Percentiles rank a stretch among this genome's conserved stretches.
phyloP scores from a whole-genome alignment of 257 asterid species.

The Scutellaria barbata region DNA sequence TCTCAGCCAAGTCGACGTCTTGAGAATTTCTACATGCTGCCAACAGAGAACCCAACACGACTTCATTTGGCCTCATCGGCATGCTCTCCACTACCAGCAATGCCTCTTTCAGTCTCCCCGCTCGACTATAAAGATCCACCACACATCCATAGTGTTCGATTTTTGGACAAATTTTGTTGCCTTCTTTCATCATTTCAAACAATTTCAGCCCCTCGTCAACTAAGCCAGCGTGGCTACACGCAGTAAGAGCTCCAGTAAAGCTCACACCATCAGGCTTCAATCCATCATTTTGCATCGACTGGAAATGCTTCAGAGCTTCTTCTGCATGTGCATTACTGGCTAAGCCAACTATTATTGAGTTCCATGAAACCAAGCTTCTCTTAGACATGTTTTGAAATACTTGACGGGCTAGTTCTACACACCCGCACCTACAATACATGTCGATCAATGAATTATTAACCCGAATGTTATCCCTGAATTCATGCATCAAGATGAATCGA shows the following conservation, averaged over 20 bases:
- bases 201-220: slow-evolving; percentile 55
- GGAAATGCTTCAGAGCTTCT: slow-evolving; percentile 57
- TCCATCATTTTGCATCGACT: slow-evolving; percentile 52
- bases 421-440: slow-evolving; percentile 82
- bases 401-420: slow-evolving; percentile 61
- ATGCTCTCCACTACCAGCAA: slow-evolving; percentile 50
- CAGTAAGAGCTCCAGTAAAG: slow-evolving; percentile 80
- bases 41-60: slow-evolving; percentile 67
- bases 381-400: slow-evolving; percentile 60
- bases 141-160: slow-evolving; percentile 83
- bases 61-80: slow-evolving; percentile 78
- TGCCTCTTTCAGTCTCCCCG: slow-evolving; percentile 76
- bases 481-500: slow-evolving; percentile 43
- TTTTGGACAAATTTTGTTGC: slow-evolving; percentile 55
- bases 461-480: slow-evolving; percentile 46
- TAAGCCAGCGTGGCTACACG: slow-evolving; percentile 85
- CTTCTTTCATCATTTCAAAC: slow-evolving; percentile 53
- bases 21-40: slow-evolving; percentile 62
- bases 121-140: slow-evolving; percentile 73
- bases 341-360: slow-evolving; percentile 71
- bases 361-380: slow-evolving; percentile 78
- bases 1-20: slow-evolving; percentile 61
- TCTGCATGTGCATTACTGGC: slow-evolving; percentile 67
- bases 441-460: slow-evolving; percentile 69
- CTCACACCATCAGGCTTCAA: slow-evolving; percentile 72